These are phyloP conservation scores for Pisolithus orientalis DNA, from an alignment of 768 basidiomycete species.

Conservation along the genomic window DNA sequence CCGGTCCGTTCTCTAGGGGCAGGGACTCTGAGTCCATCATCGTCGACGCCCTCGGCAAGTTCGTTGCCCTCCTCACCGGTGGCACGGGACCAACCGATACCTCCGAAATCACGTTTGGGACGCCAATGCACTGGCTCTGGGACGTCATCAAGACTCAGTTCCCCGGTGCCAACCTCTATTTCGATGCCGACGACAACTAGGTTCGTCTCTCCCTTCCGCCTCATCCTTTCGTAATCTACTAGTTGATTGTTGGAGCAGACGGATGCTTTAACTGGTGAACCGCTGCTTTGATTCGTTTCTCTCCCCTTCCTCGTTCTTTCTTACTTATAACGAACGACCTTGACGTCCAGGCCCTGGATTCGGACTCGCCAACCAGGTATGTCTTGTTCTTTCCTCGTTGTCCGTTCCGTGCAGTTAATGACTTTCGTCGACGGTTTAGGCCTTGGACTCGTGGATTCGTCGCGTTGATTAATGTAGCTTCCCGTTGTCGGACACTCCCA, in stretches of 20 bases:
- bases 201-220: no score
- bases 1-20: no score
- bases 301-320: constrained; percentile 6
- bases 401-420: not conserved
- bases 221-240: no score
- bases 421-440: not conserved
- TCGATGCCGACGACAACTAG: no score
- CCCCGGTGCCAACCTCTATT: no score
- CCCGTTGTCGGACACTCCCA: not conserved
- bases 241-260: not conserved
- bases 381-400: not conserved
- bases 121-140: no score
- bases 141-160: no score
- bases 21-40: no score
- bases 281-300: constrained; percentile 7
- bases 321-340: constrained; percentile 5
- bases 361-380: not conserved
- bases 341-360: constrained; percentile 9
- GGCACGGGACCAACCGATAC: no score
- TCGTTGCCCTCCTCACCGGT: no score
- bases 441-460: not conserved
- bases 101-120: no score
- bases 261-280: constrained; percentile 6
- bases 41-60: no score
- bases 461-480: not conserved